Base-by-base conservation (phyloP, 352 stramenopile genomes). In the Phytophthora meadii region DNA sequence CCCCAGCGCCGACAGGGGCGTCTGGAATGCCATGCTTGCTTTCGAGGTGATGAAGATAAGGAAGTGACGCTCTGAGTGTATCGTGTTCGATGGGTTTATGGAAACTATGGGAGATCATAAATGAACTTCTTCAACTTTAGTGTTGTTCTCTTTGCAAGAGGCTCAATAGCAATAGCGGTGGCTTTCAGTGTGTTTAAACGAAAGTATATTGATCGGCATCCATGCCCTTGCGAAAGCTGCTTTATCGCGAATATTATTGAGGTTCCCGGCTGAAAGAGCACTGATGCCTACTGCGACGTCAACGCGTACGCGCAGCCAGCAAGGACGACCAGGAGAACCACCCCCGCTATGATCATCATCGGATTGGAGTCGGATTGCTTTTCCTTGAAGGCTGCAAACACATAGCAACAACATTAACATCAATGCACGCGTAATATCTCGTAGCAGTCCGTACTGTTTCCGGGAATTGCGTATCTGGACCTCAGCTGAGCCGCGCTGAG, bases 401-500 rank as follows among this genome's bases (percentile, higher is more conserved):
- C 42, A 30, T 14, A 39, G 55, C 5, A 60, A 14, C 14, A 22
- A 4, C 5, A 45, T 46, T 50, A 61, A 5, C 12, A 4, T 36
- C 9, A 4, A 36, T 14, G 30, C 30, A 36, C 30, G 30, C 3
- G 30, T 36, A 34, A 4, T 36, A 36, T 36, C 30, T 36, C 30
- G 30, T 10, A 14, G 30, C 30, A 36, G 30, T 36, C 30, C 30
- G 58, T 82, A 94, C 86, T 94, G 76, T 94, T 94, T 46, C 71
- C 72, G 15, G 85, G 71, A 59, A 94, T 94, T 32, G 86, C 84
- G 65, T 94, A 93, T 71, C 86, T 79, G 22, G 86, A 88, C 8
- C 84, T 84, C 19, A 94, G 63, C 54, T 94, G 86, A 8, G 84
- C 86, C 0, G 86, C 86, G 44, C 82, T 94, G 41, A 94, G 74